phyloP scores from a whole-genome alignment of 2,329 filamentous ascomycete species.

The Pseudohalonectria lignicola region DNA sequence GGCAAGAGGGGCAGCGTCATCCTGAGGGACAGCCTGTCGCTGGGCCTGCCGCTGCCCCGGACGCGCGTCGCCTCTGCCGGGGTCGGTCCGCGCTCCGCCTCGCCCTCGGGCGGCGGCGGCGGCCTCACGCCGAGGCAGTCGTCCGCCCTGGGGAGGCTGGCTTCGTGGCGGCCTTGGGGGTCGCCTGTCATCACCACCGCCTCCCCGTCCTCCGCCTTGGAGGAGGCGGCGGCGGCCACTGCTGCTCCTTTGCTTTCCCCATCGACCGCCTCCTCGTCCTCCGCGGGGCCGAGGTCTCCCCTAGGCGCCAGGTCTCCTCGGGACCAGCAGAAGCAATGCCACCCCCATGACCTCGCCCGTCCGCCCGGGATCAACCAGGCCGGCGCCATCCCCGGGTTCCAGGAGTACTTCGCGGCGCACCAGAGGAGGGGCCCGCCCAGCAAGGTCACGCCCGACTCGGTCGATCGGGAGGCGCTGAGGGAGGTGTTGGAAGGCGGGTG shows the following conservation, averaged over 20 bases:
- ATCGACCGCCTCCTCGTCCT: neutral
- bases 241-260: constrained; percentile 12
- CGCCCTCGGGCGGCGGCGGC: neutral
- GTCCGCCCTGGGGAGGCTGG: constrained; percentile 13
- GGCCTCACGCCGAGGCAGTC: neutral
- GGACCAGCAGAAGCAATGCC: constrained; percentile 7
- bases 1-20: constrained; percentile 40
- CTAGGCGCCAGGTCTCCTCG: constrained; percentile 8
- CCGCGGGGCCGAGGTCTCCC: too few relatives aligned
- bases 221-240: constrained; percentile 15
- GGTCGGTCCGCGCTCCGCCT: constrained; percentile 11
- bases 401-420: constrained; percentile 39
- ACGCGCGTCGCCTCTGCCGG: constrained; percentile 8
- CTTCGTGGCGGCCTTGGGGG: constrained; percentile 32
- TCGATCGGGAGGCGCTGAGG: constrained; percentile 50
- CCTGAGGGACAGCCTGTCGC: constrained; percentile 42
- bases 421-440: constrained; percentile 41
- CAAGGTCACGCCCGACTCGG: constrained; percentile 42
- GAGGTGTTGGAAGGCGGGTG: constrained; percentile 40
- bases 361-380: constrained; percentile 69
- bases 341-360: constrained; percentile 27
- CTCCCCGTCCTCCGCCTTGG: constrained; percentile 4
- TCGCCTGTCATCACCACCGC: neutral
- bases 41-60: constrained; percentile 22
- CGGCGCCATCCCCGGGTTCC: constrained; percentile 63